Conservation (phyloP, 2,329 filamentous ascomycete species). For the Westerdykella sp. region DNA sequence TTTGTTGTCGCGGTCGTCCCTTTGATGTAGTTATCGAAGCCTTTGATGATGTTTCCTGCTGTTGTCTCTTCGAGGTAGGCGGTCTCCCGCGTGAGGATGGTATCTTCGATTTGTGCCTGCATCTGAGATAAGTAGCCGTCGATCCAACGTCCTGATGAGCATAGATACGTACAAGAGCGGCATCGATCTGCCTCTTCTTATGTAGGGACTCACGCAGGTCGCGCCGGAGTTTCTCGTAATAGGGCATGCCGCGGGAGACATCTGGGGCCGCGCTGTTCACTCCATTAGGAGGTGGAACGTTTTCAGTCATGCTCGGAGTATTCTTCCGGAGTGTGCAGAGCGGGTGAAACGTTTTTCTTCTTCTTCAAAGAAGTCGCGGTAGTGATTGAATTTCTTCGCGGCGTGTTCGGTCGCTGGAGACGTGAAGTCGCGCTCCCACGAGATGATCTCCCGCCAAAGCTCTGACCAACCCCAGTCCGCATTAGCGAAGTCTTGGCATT, state of each 20-base stretch:
- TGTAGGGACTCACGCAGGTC: conserved; percentile 62
- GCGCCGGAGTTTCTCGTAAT: conserved; percentile 66
- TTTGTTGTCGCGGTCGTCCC: conserved; percentile 59
- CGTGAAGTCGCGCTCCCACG: too few species aligned
- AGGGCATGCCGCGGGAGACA: conserved; percentile 50
- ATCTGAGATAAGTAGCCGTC: conserved; percentile 7
- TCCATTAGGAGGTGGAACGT: conserved; percentile 36
- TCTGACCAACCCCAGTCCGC: too few species aligned
- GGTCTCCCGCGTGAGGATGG: conserved; percentile 76
- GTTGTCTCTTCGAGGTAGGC: conserved; percentile 81
- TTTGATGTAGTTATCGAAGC: conserved; percentile 98
- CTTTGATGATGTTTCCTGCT: conserved; percentile 90
- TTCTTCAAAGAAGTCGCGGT: too few species aligned
- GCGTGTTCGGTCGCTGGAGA: background rate
- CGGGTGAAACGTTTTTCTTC: too few species aligned
- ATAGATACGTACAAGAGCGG: conserved; percentile 46
- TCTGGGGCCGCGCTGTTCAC: conserved; percentile 36
- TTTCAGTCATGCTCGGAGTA: conserved; percentile 42
- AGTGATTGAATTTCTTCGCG: background rate
- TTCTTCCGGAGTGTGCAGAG: too few species aligned
- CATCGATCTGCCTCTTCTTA: conserved; percentile 59
- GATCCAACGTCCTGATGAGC: background rate
- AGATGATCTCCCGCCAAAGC: too few species aligned
- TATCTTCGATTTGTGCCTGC: conserved; percentile 63
- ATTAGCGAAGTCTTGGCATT: too few species aligned